phyloP scores from a whole-genome alignment of 164 flowering plant genomes.

The Magnolia officinalis region DNA sequence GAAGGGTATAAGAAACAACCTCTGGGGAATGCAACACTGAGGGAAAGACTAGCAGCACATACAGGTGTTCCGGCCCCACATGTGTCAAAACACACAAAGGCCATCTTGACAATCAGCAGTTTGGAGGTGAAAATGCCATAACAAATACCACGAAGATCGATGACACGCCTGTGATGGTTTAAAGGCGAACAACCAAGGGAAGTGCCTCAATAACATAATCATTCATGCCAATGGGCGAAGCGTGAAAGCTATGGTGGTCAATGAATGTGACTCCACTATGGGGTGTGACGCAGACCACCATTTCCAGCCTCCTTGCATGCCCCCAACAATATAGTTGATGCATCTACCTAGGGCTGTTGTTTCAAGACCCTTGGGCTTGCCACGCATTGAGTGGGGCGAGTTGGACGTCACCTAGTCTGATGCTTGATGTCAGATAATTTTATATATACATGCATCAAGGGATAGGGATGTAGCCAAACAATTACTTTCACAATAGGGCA shows the following conservation, averaged over 20 bases:
- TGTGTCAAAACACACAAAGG: no score
- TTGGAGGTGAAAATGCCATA: no score
- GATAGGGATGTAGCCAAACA: no score
- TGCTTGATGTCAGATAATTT: neutral
- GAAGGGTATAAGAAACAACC: no score
- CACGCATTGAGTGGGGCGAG: neutral
- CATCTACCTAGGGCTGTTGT: constrained; percentile 6
- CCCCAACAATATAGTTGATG: constrained; percentile 14
- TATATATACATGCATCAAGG: no score
- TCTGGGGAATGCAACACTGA: no score
- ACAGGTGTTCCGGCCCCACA: no score
- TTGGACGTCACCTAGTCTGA: neutral
- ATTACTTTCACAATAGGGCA: no score
- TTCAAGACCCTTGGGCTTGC: constrained; percentile 5
- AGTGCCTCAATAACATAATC: constrained; percentile 6
- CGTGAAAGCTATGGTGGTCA: constrained; percentile 14
- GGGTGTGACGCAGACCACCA: constrained; percentile 13
- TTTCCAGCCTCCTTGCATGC: constrained; percentile 12
- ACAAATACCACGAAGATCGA: no score
- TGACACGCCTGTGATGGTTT: no score
- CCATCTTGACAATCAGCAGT: no score
- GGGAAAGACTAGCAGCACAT: no score
- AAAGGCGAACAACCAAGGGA: neutral
- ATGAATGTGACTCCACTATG: constrained; percentile 15
- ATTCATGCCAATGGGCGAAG: constrained; percentile 7